Base-by-base conservation (phyloP, 2,329 filamentous ascomycete species). In the Arthrobotrys pseudoclavata region DNA sequence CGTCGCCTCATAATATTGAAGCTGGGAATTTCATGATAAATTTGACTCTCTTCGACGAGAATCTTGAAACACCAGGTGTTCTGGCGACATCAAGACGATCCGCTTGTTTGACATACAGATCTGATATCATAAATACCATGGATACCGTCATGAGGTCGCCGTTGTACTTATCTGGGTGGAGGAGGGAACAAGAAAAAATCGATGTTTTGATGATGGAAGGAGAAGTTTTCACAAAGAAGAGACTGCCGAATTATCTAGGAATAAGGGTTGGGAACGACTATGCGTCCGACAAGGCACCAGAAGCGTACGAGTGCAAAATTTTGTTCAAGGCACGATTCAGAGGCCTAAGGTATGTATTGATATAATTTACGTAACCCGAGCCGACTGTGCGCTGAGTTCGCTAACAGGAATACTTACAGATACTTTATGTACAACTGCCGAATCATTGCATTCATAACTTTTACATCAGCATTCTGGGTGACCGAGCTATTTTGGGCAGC, bases 1-100 rank as follows among this genome's bases (percentile, higher is more conserved):
- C 91, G 47, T 96, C 93, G 1, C 90, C 89, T 0, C 84, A 87
- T 1, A 99, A 99, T 82, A 84, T 92, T 22, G 88, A 88, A 1
- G 88, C 88, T 13, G 96, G 96, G 29, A 98, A 98, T 85, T 98
- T 97, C 86, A 99, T 99, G 96, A 86, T 98, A 18, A 91, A 92
- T 55, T 85, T 97, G 15, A 88, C 89, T 76, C 88, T 97, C 63
- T 87, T 92, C 53, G 52, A 75, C n/a, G 55, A 67, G 12, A 50
- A 66, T 84, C 82, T 37, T 81, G 81, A 40, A 82, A 82, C 37
- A 83, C 83, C 81, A 0, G 71, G 79, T 20, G 82, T 90, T 0
- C 84, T 92, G 1, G 88, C 89, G 80, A 87, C 85, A 45, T 91
- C 92, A 0, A 88, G 92, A 4, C 88, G 96, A 6, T 90, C 94